phyloP scores from a whole-genome alignment of 1,284 basidiomycete genomes.

The Ustilago nuda region DNA sequence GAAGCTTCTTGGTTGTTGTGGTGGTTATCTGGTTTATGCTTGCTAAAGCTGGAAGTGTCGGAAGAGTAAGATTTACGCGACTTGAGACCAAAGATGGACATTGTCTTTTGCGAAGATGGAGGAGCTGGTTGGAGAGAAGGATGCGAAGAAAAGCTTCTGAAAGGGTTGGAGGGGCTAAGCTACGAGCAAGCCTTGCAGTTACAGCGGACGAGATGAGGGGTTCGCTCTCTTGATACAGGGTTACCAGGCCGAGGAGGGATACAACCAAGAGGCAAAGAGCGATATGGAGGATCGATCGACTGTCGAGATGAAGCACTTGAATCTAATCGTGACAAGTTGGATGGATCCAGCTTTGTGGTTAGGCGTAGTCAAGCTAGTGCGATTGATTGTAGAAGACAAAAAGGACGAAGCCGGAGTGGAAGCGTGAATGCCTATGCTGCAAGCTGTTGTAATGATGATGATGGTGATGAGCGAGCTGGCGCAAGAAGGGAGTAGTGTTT shows the following conservation, averaged over 20 bases:
- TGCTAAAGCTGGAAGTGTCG: slow-evolving; percentile 29
- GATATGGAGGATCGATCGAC: not conserved
- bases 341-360: not conserved
- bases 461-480: not conserved
- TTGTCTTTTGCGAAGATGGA: slow-evolving; percentile 12
- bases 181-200: too few species aligned
- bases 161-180: too few species aligned
- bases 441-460: not conserved
- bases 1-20: slow-evolving; percentile 36
- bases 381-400: not conserved
- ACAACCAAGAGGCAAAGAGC: not conserved
- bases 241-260: not conserved
- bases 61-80: slow-evolving; percentile 40
- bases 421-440: not conserved
- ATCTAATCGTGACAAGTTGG: not conserved
- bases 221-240: not conserved
- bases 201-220: not conserved
- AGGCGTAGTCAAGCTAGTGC: not conserved
- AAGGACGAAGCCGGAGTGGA: not conserved
- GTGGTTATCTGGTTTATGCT: slow-evolving; percentile 12
- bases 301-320: not conserved
- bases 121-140: not conserved
- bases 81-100: slow-evolving; percentile 47
- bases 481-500: not conserved
- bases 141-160: not conserved